Evolutionary conservation across 441 rosid genomes (phyloP).

Genomic region (Bruguiera hainesii): DNA sequence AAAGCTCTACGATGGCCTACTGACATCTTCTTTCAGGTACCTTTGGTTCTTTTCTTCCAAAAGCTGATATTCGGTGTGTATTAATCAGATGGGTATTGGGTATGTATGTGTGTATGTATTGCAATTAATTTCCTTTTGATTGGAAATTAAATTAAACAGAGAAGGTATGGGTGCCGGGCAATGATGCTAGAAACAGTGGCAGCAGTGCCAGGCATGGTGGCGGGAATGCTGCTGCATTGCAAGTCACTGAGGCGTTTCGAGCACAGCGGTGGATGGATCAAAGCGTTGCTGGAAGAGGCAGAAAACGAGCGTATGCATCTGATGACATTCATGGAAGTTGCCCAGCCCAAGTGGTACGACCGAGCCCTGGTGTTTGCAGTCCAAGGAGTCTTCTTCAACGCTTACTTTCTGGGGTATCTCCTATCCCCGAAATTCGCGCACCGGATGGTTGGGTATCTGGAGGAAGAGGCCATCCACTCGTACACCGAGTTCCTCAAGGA

Average conservation of each 20-base stretch:
- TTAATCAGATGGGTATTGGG: too few relatives aligned
- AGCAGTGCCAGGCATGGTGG: constrained; percentile 92
- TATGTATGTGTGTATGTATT: not conserved
- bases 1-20: constrained; percentile 63
- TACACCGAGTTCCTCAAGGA: constrained; percentile 84
- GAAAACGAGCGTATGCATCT: constrained; percentile 96
- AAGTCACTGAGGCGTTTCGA: constrained; percentile 72
- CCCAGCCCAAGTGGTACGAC: constrained; percentile 76
- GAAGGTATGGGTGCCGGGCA: constrained; percentile 70
- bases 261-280: constrained; percentile 94
- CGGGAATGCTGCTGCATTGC: constrained; percentile 77
- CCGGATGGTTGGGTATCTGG: constrained; percentile 76
- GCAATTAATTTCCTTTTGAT: not conserved
- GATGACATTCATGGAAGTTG: constrained; percentile 82
- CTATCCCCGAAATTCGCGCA: constrained; percentile 80
- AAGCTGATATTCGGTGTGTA: not conserved
- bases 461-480: constrained; percentile 83
- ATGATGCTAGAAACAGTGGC: constrained; percentile 89
- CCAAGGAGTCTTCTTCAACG: constrained; percentile 82
- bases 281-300: constrained; percentile 84
- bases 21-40: constrained; percentile 66
- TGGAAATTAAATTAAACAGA: constrained; percentile 26
- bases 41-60: not conserved
- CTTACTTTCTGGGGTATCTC: constrained; percentile 63
- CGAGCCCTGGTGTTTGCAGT: constrained; percentile 69